Conservation (phyloP, 331 rosid genomes). For the Quercus tomentella region DNA sequence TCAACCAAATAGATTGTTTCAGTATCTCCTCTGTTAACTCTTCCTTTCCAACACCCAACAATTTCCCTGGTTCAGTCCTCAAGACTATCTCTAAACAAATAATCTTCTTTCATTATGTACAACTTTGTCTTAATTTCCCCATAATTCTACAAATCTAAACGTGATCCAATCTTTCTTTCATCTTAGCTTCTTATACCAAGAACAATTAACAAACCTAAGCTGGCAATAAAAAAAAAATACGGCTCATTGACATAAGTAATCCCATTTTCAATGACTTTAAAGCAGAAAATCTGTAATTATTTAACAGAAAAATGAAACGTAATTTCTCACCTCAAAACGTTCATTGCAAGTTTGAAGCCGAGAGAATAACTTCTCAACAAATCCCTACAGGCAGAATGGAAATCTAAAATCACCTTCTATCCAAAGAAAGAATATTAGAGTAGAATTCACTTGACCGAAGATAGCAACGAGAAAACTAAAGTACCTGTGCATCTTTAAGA, state of each 20-base stretch:
- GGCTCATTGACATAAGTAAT: neutral
- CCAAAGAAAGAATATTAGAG: slow-evolving; percentile 9
- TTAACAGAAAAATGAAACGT: neutral
- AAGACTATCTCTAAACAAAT: neutral
- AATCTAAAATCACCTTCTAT: slow-evolving; percentile 5
- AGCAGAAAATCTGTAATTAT: neutral
- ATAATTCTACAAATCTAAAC: neutral
- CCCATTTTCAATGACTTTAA: neutral
- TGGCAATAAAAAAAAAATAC: neutral
- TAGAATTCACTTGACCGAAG: neutral
- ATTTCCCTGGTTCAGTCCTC: neutral
- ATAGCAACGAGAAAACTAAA: slow-evolving; percentile 6
- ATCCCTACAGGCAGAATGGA: slow-evolving; percentile 57
- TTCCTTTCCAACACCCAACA: neutral
- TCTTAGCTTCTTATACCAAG: neutral
- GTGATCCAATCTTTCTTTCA: neutral
- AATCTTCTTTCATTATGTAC: neutral
- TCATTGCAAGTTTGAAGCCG: slow-evolving; percentile 64
- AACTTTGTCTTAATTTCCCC: neutral
- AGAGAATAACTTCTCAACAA: slow-evolving; percentile 77
- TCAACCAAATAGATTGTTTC: neutral
- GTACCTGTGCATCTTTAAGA: slow-evolving; percentile 85
- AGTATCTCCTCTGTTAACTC: neutral
- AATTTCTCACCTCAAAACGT: slow-evolving; percentile 62
- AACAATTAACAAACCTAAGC: neutral